Conservation (phyloP, 805 yeast genomes). For the Ascoidea tarda region DNA sequence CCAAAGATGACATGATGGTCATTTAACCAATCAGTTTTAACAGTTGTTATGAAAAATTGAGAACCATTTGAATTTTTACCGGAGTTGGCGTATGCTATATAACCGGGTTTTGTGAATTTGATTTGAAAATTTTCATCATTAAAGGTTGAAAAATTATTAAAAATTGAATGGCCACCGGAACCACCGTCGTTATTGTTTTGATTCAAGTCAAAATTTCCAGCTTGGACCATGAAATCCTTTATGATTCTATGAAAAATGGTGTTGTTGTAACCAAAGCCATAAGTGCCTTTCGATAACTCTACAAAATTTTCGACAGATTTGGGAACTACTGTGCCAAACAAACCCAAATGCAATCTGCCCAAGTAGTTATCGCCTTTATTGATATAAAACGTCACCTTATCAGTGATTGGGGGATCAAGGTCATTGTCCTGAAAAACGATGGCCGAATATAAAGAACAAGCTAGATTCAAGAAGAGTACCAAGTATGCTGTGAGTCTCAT, state of each 20-base stretch:
- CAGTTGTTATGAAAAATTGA: constrained; percentile 92
- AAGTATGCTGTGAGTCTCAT: too few relatives aligned
- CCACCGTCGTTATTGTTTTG: constrained; percentile 41
- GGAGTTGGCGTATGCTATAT: constrained; percentile 68
- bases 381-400: constrained; percentile 76
- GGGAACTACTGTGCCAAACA: constrained; percentile 78
- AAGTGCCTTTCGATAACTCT: constrained; percentile 63
- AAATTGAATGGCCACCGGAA: constrained; percentile 63
- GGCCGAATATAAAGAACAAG: too few relatives aligned
- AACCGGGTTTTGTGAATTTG: constrained; percentile 57
- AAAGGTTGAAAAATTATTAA: constrained; percentile 38
- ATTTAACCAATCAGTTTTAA: constrained; percentile 80
- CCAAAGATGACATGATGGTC: constrained; percentile 96
- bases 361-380: constrained; percentile 62
- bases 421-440: too few relatives aligned
- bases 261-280: constrained; percentile 44
- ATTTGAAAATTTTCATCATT: constrained; percentile 55
- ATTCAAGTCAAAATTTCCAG: constrained; percentile 44
- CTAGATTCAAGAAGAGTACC: too few relatives aligned
- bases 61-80: constrained; percentile 81
- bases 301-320: constrained; percentile 84
- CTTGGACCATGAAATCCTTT: constrained; percentile 63
- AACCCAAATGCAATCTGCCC: constrained; percentile 78
- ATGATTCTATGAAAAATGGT: constrained; percentile 64
- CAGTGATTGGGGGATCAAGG: constrained; percentile 30